A percentile compares a stretch with the other conserved stretches of the same genome.
Conservation (phyloP, 768 basidiomycete genomes). For the Rhodotorula sphaerocarpa region DNA sequence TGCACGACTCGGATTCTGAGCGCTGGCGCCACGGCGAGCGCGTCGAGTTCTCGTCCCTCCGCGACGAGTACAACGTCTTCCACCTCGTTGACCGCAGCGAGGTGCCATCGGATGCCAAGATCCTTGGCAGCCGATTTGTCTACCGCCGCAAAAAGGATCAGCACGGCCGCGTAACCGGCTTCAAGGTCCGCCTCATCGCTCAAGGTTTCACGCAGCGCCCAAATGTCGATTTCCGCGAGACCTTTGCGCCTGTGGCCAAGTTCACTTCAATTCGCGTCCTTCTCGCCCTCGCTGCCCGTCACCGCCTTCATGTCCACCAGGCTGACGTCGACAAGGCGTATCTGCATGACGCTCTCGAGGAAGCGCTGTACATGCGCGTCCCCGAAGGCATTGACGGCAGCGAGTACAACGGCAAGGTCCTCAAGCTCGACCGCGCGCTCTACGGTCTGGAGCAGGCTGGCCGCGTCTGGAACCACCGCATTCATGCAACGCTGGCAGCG, state of each 20-base stretch:
- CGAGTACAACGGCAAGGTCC: constrained; percentile 1
- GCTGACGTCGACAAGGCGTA: constrained; percentile 34
- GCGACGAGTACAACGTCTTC: constrained; percentile 43
- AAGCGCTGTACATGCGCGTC: constrained; percentile 10
- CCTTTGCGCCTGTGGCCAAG: constrained; percentile 40
- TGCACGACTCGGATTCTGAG: neutral
- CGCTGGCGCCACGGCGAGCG: constrained; percentile 20
- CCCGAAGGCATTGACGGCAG: constrained; percentile 5
- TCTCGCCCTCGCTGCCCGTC: constrained; percentile 45
- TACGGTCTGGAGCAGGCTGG: too few relatives aligned
- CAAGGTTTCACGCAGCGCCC: constrained; percentile 38
- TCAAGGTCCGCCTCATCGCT: neutral
- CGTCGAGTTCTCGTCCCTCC: neutral
- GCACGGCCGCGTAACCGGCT: neutral
- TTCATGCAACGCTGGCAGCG: too few relatives aligned
- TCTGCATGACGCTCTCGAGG: neutral
- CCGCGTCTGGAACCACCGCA: too few relatives aligned
- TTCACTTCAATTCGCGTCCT: constrained; percentile 38
- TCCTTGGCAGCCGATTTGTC: constrained; percentile 37
- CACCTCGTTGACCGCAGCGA: constrained; percentile 34
- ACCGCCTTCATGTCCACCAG: constrained; percentile 45
- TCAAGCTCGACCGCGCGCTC: neutral
- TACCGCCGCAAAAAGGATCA: neutral
- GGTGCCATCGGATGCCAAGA: constrained; percentile 40
- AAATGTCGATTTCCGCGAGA: constrained; percentile 37